Conservation (phyloP, 2,329 filamentous ascomycete species). For the Venturia oleaginea region DNA sequence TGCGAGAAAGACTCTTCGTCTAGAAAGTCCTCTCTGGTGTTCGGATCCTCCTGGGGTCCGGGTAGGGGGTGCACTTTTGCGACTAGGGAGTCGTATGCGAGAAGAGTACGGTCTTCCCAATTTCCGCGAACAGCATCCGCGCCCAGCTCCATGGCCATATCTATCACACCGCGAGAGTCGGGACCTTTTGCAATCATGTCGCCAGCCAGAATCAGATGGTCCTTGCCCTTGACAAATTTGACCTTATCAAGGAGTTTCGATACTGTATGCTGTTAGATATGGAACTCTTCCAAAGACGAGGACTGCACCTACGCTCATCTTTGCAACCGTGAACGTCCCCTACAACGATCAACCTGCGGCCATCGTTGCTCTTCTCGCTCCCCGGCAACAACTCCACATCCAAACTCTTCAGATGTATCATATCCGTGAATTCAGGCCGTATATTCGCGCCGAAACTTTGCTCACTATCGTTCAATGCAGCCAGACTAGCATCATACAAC, state of each 20-base stretch:
- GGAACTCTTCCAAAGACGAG: background rate
- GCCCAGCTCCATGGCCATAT: constrained; percentile 60
- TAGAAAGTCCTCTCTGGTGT: constrained; percentile 22
- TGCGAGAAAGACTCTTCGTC: constrained; percentile 25
- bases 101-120: constrained; percentile 80
- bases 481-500: constrained; percentile 27
- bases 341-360: constrained; percentile 64
- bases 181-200: constrained; percentile 69
- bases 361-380: constrained; percentile 24
- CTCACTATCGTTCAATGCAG: constrained; percentile 3
- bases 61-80: constrained; percentile 18
- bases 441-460: constrained; percentile 37
- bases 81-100: constrained; percentile 42
- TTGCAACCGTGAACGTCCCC: constrained; percentile 92
- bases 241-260: constrained; percentile 56
- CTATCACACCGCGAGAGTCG: constrained; percentile 68
- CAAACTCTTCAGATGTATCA: constrained; percentile 43
- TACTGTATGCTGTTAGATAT: constrained; percentile 25
- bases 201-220: constrained; percentile 31
- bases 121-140: constrained; percentile 85
- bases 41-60: constrained; percentile 25
- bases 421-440: constrained; percentile 38
- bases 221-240: constrained; percentile 50
- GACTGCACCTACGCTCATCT: constrained; percentile 44
- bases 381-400: constrained; percentile 39